Percentiles rank a stretch among this genome's conserved stretches.
phyloP scores from a whole-genome alignment of 257 asterid genomes.

The Solanum clarkiae region DNA sequence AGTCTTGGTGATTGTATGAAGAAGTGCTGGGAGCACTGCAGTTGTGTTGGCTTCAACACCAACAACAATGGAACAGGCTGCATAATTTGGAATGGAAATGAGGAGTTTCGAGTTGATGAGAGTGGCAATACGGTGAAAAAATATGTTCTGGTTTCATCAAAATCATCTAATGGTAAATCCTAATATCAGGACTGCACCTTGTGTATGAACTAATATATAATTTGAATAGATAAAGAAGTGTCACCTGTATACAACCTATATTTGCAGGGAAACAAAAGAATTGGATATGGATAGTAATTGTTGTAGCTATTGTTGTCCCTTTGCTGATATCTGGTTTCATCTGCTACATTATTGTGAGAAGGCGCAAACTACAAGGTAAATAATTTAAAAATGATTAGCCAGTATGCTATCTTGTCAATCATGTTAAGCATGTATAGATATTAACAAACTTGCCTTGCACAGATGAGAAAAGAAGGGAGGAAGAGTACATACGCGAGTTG shows the following conservation, averaged over 20 bases:
- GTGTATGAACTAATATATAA: background rate
- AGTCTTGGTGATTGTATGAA: background rate
- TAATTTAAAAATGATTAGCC: background rate
- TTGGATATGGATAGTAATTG: slow-evolving; percentile 6
- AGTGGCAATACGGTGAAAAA: background rate
- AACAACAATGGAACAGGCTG: background rate
- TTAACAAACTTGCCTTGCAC: background rate
- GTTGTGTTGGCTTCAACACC: background rate
- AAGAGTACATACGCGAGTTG: slow-evolving; percentile 6
- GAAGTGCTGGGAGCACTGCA: background rate
- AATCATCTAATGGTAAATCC: background rate
- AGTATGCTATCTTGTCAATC: fast-evolving
- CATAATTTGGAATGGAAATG: background rate
- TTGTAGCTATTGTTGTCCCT: background rate
- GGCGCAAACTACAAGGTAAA: slow-evolving; percentile 2
- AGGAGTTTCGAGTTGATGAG: background rate
- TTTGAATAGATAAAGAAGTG: background rate
- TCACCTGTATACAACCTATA: background rate
- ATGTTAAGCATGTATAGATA: background rate
- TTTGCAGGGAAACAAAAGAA: background rate
- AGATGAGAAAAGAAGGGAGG: slow-evolving; percentile 16
- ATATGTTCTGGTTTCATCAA: background rate
- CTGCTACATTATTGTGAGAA: background rate
- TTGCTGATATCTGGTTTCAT: background rate
- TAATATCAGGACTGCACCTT: background rate